Evolutionary conservation across 345 rosid genomes (phyloP), one percentile per base, ranked within the genome.

Genomic region (Laguncularia racemosa): DNA sequence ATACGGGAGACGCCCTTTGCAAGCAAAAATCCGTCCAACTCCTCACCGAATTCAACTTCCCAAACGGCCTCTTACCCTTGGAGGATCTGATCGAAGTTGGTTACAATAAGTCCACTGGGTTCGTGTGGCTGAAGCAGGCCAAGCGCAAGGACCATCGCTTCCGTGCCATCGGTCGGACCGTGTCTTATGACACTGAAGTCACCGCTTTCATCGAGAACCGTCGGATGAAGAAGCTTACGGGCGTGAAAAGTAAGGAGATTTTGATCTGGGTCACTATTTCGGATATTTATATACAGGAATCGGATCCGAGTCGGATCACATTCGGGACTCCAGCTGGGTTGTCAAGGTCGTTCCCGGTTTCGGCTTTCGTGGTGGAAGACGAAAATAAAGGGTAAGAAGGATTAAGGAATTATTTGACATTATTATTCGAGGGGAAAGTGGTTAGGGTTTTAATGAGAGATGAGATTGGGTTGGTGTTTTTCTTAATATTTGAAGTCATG

Each of bases 1-100:
- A 73, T 75, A 18, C 46, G 3, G 75, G 73, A 5, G 76, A 68
- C 62, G 64, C 69, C 14, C 46, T 70, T 16, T 70, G 78, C 78
- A 57, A 70, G 66, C 53, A 59, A 51, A 78, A 75, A 61, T 48
- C 63, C 18, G 17, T 19, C 1, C 50, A 75, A 48, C 26, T 72
- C 48, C 74, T 75, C 16, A 45, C 59, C 26, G 63, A 46, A 23
- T 16, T 54, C 14, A 58, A 52, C 56, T 71, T 72, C 46, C 75
- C 82, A 52, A 74, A 52, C 38, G 79, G 75, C 57, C 52, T 74
- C 59, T 18, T 74, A 15, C 79, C 71, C 5, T 40, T 67, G 1
- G 68, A 66, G 46, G 69, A 65, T 13, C 44, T 66, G 16, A 38
- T 59, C 18, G 77, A 78, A 64, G 49, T 66, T 13, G 77, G 77